Evolutionary conservation across 441 rosid species (phyloP), one percentile per base, ranked within the genome.

Genomic region (Pelargonium australe): DNA sequence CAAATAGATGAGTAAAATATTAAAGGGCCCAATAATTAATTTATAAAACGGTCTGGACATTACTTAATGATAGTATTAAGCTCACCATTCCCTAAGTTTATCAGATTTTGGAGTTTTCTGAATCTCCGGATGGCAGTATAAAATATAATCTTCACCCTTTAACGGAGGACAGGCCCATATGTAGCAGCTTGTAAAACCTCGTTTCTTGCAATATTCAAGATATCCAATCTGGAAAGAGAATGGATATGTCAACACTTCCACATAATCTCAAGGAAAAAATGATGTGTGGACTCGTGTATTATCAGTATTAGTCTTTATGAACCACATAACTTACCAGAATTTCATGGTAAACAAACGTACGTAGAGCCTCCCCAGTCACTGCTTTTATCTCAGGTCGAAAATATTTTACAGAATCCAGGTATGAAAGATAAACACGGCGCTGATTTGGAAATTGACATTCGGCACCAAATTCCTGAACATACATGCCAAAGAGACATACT

Each of bases 111-210:
- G 98, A 20, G 97, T 96, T 81, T 93, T 96, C 88, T 96, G 99
- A 70, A 96, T 93, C 81, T 96, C 98, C 40, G 99, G 99, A 85
- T 96, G 99, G 72, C 99, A 96, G 74, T 96, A 92, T 63, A 96
- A 77, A 70, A 96, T 96, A 79, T 96, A 93, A 77, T 96, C 99
- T 87, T 96, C 99, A 37, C 99, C 97, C 86, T 95, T 92, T 25
- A 96, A 75, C 0, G 99, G 99, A 28, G 99, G 98, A 82, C 99
- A 96, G 58, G 98, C 98, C 99, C 99, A 96, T 71, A 96, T 93
- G 75, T 96, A 92, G 84, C 99, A 96, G 82, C 98, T 96, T 6
- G 99, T 89, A 84, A 96, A 96, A 68, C 99, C 99, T 72, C 99
- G 90, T 72, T 85, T 80, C 89, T 93, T 96, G 87, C 99, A 96